Base-by-base conservation (phyloP, 257 asterid species). In the Penstemon newberryi region DNA sequence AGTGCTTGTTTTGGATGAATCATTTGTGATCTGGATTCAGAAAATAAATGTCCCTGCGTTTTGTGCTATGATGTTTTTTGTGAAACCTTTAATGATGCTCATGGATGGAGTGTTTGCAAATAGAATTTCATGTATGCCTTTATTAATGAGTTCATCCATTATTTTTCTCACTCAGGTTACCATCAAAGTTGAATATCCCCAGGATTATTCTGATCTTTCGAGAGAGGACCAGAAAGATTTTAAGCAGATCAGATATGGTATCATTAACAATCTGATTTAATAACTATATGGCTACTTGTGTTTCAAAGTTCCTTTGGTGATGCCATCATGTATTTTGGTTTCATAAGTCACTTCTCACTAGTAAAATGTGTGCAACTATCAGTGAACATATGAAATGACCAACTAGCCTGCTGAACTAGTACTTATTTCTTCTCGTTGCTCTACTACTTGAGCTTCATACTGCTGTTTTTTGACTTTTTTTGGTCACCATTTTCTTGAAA, bases 191-290 rank as follows among this genome's bases (percentile, higher is more conserved):
- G 88, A 82, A 70, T 91, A 94, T 81, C 97, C 97, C 75, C 88
- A 77, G 79, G 96, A 90, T 78, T 93, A 84, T 75, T 72, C 88
- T 10, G 90, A 90, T 63, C 91, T 94, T 71, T 87, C 96, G 25
- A 83, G 82, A 73, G 97, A 90, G 88, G 99, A 94, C 80, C 97
- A 89, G 80, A 91, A 81, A 76, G 99, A 94, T 77, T 94, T 94
- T 73, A 91, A 89, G 87, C 96, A 89, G 81, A 89, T 86, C 61
- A 87, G 99, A 94, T 85, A 85, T 82, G 99, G 99, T 94, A 91
- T 65, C 51, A 54, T 64, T 39, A 52, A 49, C 56, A 56, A 41
- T 63, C 65, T 60, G 49, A 40, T 65, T 52, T 70, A 43, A 66
- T 73, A 19, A 52, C 55, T 74, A 63, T 58, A 66, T 15, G 49